phyloP scores from a whole-genome alignment of 176 grass and related monocot species.

The Phoenix dactylifera region DNA sequence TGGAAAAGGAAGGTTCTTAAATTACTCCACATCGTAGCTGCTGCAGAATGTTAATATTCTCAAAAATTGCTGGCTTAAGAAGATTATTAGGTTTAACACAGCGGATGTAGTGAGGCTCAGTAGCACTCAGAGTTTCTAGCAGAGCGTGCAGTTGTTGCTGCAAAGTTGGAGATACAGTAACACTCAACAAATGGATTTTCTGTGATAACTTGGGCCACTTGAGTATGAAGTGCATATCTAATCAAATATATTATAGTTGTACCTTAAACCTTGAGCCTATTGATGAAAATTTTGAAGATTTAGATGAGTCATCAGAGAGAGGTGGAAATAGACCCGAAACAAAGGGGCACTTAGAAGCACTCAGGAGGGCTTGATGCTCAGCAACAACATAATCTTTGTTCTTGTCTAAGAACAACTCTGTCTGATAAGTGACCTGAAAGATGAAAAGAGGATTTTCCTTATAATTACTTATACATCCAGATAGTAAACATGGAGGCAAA shows the following conservation, averaged over 20 bases:
- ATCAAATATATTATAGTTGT: neutral
- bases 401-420: constrained; percentile 89
- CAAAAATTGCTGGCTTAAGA: constrained; percentile 94
- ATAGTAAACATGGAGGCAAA: neutral
- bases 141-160: constrained; percentile 99
- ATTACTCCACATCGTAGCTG: constrained; percentile 97
- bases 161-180: constrained; percentile 5
- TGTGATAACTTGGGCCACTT: too few species aligned
- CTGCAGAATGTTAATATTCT: constrained; percentile 85
- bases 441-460: constrained; percentile 8
- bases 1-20: constrained; percentile 20
- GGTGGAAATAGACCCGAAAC: constrained; percentile 80
- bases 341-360: constrained; percentile 73
- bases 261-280: constrained; percentile 96
- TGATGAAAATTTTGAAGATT: constrained; percentile 94
- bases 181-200: neutral
- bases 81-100: constrained; percentile 96
- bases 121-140: constrained; percentile 74
- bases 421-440: constrained; percentile 91
- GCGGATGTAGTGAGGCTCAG: constrained; percentile 86
- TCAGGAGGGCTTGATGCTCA: constrained; percentile 82
- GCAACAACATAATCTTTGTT: constrained; percentile 97
- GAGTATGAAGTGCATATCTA: neutral
- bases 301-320: constrained; percentile 66
- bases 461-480: too few species aligned